Evolutionary conservation across 257 asterid species (phyloP).

Genomic region (Anisodus acutangulus): DNA sequence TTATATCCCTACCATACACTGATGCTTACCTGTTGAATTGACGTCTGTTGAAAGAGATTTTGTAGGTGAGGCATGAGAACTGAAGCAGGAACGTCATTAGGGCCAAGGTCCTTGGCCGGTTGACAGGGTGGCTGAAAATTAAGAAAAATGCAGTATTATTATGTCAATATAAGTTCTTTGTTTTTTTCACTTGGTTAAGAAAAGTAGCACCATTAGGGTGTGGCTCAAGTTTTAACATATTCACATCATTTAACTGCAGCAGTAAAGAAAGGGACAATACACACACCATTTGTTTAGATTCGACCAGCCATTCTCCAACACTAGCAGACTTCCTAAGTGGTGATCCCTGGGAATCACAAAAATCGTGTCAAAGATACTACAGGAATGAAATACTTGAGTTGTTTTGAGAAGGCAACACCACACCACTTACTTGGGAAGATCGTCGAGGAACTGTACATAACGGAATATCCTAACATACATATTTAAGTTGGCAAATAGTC

Average conservation of each 20-base stretch:
- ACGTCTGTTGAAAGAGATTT: slow-evolving; percentile 93
- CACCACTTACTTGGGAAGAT: slow-evolving; percentile 70
- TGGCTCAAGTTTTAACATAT: slow-evolving; percentile 18
- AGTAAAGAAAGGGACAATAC: slow-evolving; percentile 31
- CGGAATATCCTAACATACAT: slow-evolving; percentile 76
- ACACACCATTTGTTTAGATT: slow-evolving; percentile 79
- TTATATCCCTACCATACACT: background rate
- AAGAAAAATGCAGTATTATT: slow-evolving; percentile 28
- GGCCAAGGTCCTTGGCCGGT: slow-evolving; percentile 62
- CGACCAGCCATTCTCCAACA: slow-evolving; percentile 87
- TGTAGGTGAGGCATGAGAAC: slow-evolving; percentile 93
- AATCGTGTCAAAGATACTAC: slow-evolving; percentile 35
- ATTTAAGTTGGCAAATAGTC: slow-evolving; percentile 51
- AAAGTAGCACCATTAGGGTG: slow-evolving; percentile 18
- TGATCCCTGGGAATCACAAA: slow-evolving; percentile 68
- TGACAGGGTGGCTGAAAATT: slow-evolving; percentile 70
- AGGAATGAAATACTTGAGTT: slow-evolving; percentile 37
- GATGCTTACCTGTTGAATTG: slow-evolving; percentile 73
- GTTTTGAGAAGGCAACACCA: slow-evolving; percentile 33
- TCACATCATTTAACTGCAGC: slow-evolving; percentile 33
- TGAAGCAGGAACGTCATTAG: slow-evolving; percentile 68
- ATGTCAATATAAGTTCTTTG: background rate
- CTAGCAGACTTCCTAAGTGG: slow-evolving; percentile 95
- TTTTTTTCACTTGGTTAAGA: slow-evolving; percentile 8
- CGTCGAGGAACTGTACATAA: slow-evolving; percentile 71